These are phyloP conservation scores for Arctium lappa DNA, from an alignment of 129 eudicot genomes.

Conservation along the genomic window DNA sequence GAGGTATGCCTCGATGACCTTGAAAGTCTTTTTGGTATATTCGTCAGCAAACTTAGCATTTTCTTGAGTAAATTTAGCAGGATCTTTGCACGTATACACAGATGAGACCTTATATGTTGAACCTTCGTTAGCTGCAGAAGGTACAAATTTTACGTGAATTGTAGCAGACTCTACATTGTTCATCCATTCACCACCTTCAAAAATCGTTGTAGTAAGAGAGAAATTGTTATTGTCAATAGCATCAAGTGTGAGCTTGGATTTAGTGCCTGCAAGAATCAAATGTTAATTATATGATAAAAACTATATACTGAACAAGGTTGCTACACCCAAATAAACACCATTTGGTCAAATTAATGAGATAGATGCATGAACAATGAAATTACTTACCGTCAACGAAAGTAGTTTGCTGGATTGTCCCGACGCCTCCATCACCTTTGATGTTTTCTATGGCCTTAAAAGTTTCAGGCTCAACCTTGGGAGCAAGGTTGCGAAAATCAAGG, in stretches of 20 bases:
- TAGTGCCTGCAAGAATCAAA: too few relatives aligned
- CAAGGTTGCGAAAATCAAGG: not conserved
- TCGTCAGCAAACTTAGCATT: not conserved
- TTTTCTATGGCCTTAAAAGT: not conserved
- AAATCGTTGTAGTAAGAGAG: not conserved
- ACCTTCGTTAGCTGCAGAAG: not conserved
- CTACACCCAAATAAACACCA: not conserved
- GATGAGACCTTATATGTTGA: not conserved
- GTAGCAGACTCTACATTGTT: not conserved
- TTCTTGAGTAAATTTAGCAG: not conserved
- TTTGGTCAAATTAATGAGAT: not conserved
- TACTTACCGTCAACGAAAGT: not conserved
- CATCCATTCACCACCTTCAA: constrained; percentile 6
- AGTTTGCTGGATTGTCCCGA: not conserved
- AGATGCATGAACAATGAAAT: not conserved
- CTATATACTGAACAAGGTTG: too few relatives aligned
- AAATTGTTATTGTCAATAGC: not conserved
- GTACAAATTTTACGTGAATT: not conserved
- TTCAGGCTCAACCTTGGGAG: not conserved
- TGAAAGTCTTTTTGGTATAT: not conserved
- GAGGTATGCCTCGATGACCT: not conserved
- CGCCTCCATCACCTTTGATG: not conserved
- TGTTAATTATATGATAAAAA: too few relatives aligned
- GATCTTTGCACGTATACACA: not conserved
- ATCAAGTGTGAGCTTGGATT: not conserved